Evolutionary conservation across 441 rosid genomes (phyloP), one percentile per base, ranked within the genome.

Genomic region (Adansonia rubrostipa): DNA sequence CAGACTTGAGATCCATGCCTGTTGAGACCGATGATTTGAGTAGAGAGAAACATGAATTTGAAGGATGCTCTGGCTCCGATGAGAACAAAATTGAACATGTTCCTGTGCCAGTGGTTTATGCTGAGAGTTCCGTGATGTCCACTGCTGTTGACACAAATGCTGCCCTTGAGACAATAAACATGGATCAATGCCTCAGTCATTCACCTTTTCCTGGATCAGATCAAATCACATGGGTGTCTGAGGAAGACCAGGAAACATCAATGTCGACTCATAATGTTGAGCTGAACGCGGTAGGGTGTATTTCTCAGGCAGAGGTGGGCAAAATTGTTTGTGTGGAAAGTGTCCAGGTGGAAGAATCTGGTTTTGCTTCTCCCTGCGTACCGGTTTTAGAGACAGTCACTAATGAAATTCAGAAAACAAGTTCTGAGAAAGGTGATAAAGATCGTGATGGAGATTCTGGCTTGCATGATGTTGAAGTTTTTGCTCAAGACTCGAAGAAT

Each of bases 41-140:
- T 33, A 33, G 67, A 77, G 75, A 77, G 74, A 82, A 75, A n/a
- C 7, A 50, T 74, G 47, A 76, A 45, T 3, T 74, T 47, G 83
- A 72, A 73, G 80, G 68, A 75, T 66, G 67, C 75, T 79, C 80
- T 70, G 78, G 51, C 54, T 57, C 54, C 15, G 0, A 20, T 10
- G 68, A 20, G 22, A 62, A 45, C 28, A 54, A 57, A 14, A 62
- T 50, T 19, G 78, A 78, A 40, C 64, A 19, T 66, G 76, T 77
- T 61, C 33, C 53, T 7, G 61, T 76, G 57, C 61, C 44, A 66
- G 24, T 40, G 42, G 58, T 22, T 77, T 66, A 65, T 50, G 72
- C 50, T 62, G 72, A 11, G 48, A 70, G 62, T 54, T 20, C 75
- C 28, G 71, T 78, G n/a, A 60, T 45, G 61, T 4, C 17, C n/a